Conservation (phyloP, 2,329 filamentous ascomycete genomes). For the Alternaria triticimaculans region DNA sequence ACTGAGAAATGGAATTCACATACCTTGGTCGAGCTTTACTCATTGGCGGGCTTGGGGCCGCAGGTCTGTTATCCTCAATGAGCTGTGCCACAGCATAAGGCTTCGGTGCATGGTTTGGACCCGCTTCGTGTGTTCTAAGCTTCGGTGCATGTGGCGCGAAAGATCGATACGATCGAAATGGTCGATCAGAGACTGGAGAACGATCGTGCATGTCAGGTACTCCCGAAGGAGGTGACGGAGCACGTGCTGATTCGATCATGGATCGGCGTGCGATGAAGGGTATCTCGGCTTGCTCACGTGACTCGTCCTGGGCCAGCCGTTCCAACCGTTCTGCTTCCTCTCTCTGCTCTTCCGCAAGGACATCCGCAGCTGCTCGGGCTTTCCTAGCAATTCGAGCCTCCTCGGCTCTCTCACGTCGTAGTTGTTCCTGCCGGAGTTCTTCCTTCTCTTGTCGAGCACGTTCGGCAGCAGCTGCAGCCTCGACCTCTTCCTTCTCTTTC, state of each 20-base stretch:
- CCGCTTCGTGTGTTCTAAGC: constrained; percentile 23
- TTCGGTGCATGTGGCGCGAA: constrained; percentile 26
- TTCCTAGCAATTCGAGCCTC: constrained; percentile 10
- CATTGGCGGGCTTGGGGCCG: constrained; percentile 45
- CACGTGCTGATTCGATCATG: constrained; percentile 18
- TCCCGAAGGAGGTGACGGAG: constrained; percentile 16
- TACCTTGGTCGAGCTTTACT: constrained; percentile 33
- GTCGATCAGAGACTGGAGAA: constrained; percentile 24
- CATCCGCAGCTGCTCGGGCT: constrained; percentile 6
- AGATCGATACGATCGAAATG: constrained; percentile 29
- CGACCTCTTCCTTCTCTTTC: constrained; percentile 8
- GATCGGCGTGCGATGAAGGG: constrained; percentile 2
- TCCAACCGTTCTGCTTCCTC: constrained; percentile 4
- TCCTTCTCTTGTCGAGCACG: constrained; percentile 4
- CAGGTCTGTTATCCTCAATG: constrained; percentile 42
- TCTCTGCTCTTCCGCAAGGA: constrained; percentile 3
- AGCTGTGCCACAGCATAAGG: constrained; percentile 25
- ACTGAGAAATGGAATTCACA: constrained; percentile 5
- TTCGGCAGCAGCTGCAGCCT: not conserved
- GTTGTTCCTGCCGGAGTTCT: constrained; percentile 3
- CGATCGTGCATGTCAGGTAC: constrained; percentile 14
- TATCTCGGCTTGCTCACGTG: constrained; percentile 11
- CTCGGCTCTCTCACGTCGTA: constrained; percentile 10
- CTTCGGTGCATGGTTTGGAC: constrained; percentile 17
- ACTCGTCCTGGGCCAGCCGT: constrained; percentile 9